A percentile compares a stretch with the other conserved stretches of the same genome.
Conservation (phyloP, 805 yeast species). For the Wickerhamiella occidentalis region DNA sequence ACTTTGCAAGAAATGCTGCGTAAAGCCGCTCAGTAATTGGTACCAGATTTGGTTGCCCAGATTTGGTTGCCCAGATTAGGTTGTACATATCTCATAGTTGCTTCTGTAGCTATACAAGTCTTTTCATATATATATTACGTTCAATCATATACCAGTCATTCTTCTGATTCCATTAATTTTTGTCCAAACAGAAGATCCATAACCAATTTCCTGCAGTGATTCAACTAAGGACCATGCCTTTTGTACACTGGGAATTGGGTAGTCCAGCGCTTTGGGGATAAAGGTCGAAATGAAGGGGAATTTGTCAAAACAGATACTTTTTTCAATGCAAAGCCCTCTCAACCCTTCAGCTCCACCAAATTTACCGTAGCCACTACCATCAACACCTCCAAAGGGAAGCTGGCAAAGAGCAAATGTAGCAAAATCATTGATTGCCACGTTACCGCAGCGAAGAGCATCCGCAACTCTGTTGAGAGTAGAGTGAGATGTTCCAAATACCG, state of each 20-base stretch:
- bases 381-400: slow-evolving; percentile 91
- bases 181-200: slow-evolving; percentile 55
- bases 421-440: slow-evolving; percentile 93
- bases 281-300: slow-evolving; percentile 61
- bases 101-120: too few relatives aligned
- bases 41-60: too few relatives aligned
- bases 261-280: slow-evolving; percentile 82
- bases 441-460: slow-evolving; percentile 60
- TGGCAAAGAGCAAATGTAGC: slow-evolving; percentile 95
- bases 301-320: slow-evolving; percentile 77
- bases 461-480: slow-evolving; percentile 50
- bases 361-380: slow-evolving; percentile 91
- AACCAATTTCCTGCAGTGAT: slow-evolving; percentile 73
- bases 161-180: slow-evolving; percentile 43
- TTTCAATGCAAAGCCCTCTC: slow-evolving; percentile 75
- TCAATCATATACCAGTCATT: slow-evolving; percentile 26
- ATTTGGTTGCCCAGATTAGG: too few relatives aligned
- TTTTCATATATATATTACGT: too few relatives aligned
- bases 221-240: slow-evolving; percentile 84
- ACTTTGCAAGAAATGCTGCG: slow-evolving; percentile 47
- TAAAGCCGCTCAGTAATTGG: slow-evolving; percentile 27
- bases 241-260: slow-evolving; percentile 70
- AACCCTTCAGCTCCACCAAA: slow-evolving; percentile 98
- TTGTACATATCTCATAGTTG: too few relatives aligned
- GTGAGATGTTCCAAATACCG: slow-evolving; percentile 67